Conservation (phyloP, 2,329 filamentous ascomycete genomes). For the Aspergillus sp. region DNA sequence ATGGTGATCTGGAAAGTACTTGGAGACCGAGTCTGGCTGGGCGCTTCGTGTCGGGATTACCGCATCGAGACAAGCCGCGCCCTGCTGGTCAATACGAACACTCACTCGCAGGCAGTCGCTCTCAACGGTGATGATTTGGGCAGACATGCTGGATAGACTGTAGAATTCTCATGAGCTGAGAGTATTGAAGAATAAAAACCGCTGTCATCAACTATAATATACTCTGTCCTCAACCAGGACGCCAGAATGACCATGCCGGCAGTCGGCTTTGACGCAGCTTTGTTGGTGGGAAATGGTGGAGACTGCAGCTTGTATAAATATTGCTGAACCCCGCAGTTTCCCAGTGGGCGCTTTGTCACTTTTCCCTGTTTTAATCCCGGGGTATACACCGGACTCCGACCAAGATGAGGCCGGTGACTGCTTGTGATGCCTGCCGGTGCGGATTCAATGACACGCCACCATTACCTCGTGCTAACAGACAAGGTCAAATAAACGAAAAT, state of each 20-base stretch:
- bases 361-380: no score
- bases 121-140: constrained; percentile 4
- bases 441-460: not conserved
- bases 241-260: no score
- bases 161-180: no score
- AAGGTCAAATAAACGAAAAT: not conserved
- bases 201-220: no score
- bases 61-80: constrained; percentile 6
- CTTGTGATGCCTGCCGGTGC: not conserved
- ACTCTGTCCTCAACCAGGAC: no score
- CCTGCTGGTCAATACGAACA: constrained; percentile 7
- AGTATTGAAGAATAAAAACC: no score
- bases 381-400: no score
- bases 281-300: not conserved
- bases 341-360: no score
- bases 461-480: not conserved
- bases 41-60: not conserved
- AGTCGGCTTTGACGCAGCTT: not conserved
- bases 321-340: no score
- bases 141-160: not conserved
- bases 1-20: constrained; percentile 7
- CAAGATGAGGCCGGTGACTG: not conserved
- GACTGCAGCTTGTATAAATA: no score
- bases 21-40: not conserved
- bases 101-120: constrained; percentile 1